Base-by-base conservation (phyloP, 2,329 filamentous ascomycete species). In the Lachnellula occidentalis region DNA sequence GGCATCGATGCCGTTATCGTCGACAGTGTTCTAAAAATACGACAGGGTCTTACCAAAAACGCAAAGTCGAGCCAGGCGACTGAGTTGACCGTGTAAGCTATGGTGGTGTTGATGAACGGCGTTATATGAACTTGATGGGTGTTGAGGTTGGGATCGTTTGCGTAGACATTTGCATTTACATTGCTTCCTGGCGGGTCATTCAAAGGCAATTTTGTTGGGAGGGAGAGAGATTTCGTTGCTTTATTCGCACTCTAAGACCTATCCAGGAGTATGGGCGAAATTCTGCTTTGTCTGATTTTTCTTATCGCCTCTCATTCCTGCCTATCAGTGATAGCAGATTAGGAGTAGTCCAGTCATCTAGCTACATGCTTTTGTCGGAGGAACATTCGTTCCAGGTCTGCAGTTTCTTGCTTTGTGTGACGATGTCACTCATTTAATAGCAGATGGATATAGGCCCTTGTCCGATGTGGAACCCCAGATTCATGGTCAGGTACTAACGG, bases 1-100 rank as follows among this genome's bases (percentile, higher is more conserved):
- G 92, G 94, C 47, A 96, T 99, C 58, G 94, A 99, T 69, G 94
- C 94, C 1, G 92, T 99, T 51, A 99, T 99, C 67, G 94, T 97
- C 14, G 94, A 99, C 69, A 94, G 84, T 58, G 92, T 99, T 3
- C 80, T 97, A 31, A 90, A 90, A 41, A 96, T 99, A 63, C 85
- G 92, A 46, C 91, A 96, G 72, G 92, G 90, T 1, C 78, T 99
- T 2, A 68, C 66, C 0, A 68, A 67, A 46, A 67, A 63, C 21
- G 58, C 64, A 1, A 63, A 61, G 42, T 45, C 48, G 4, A 39
- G 7, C 9, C 37, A 41, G 37, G 17, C 37, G 15, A n/a, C 37
- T 19, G 15, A 41, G 17, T 19, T 41, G 15, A 8, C 17, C 5
- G 37, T 41, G 37, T 15, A 19, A 19, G 6, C 15, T 19, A 19